These are phyloP conservation scores for Bondarzewia mesenterica DNA, from an alignment of 1,284 basidiomycete species.

Conservation along the genomic window DNA sequence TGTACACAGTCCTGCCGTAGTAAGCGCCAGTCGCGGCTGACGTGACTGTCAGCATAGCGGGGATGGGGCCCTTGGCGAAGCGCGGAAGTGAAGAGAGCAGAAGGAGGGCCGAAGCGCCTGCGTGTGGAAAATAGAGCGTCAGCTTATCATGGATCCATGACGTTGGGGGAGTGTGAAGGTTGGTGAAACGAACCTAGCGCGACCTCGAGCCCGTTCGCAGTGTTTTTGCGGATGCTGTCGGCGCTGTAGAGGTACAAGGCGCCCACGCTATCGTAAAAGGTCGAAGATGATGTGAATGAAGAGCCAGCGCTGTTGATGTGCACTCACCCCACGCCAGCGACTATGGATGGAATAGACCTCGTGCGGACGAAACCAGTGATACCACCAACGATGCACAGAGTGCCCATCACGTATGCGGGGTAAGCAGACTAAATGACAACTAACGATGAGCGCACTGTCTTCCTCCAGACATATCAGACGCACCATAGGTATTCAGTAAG, in stretches of 20 bases:
- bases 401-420: slow-evolving; percentile 68
- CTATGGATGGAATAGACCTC: slow-evolving; percentile 70
- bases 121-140: not conserved
- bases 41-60: slow-evolving; percentile 56
- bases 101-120: slow-evolving; percentile 72
- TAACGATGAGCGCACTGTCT: not conserved
- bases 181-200: slow-evolving; percentile 65
- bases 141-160: too few relatives aligned
- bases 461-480: not conserved
- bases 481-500: not conserved
- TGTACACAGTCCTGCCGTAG: slow-evolving; percentile 61
- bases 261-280: slow-evolving; percentile 47
- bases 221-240: slow-evolving; percentile 64
- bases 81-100: slow-evolving; percentile 76
- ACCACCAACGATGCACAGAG: slow-evolving; percentile 71
- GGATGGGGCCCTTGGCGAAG: slow-evolving; percentile 69
- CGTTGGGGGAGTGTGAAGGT: too few relatives aligned
- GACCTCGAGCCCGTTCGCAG: slow-evolving; percentile 63
- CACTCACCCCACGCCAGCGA: slow-evolving; percentile 71
- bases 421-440: slow-evolving; percentile 59
- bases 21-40: slow-evolving; percentile 57
- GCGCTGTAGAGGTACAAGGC: slow-evolving; percentile 70
- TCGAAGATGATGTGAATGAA: not conserved
- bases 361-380: slow-evolving; percentile 62
- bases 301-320: not conserved